A percentile compares a stretch with the other conserved stretches of the same genome.
phyloP scores from a whole-genome alignment of 176 grass and related monocot species.

The Oropetium thomaeum region DNA sequence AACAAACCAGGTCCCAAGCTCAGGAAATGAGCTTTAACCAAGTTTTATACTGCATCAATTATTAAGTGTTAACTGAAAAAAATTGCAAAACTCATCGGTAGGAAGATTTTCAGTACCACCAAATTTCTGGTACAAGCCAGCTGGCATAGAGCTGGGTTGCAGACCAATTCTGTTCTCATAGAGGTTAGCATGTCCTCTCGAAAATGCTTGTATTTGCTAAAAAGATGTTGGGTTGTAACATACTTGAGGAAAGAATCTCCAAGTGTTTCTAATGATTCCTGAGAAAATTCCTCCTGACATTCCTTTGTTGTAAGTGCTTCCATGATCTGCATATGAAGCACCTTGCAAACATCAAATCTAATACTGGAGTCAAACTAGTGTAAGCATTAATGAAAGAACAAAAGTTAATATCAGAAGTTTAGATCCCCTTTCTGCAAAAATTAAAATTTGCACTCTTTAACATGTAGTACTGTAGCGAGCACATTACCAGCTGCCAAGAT shows the following conservation, averaged over 20 bases:
- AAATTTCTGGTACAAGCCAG: slow-evolving; percentile 43
- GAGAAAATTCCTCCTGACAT: slow-evolving; percentile 70
- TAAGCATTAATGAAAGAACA: neutral
- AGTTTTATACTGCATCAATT: no score
- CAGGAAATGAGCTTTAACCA: no score
- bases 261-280: slow-evolving; percentile 84
- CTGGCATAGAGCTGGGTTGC: slow-evolving; percentile 59
- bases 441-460: neutral
- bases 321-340: slow-evolving; percentile 45
- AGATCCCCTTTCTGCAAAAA: neutral
- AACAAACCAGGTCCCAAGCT: no score
- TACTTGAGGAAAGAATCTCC: slow-evolving; percentile 92
- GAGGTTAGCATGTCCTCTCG: slow-evolving; percentile 62
- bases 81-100: no score
- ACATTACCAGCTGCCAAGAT: neutral
- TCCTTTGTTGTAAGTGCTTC: slow-evolving; percentile 81
- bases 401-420: neutral
- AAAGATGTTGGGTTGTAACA: slow-evolving; percentile 59
- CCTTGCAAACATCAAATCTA: neutral
- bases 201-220: slow-evolving; percentile 53
- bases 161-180: slow-evolving; percentile 53
- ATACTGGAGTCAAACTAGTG: slow-evolving; percentile 7
- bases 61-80: no score
- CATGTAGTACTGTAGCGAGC: neutral
- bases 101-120: slow-evolving; percentile 38